phyloP scores from a whole-genome alignment of 192 early-diverging fungal genomes.

The Entomortierella beljakovae region DNA sequence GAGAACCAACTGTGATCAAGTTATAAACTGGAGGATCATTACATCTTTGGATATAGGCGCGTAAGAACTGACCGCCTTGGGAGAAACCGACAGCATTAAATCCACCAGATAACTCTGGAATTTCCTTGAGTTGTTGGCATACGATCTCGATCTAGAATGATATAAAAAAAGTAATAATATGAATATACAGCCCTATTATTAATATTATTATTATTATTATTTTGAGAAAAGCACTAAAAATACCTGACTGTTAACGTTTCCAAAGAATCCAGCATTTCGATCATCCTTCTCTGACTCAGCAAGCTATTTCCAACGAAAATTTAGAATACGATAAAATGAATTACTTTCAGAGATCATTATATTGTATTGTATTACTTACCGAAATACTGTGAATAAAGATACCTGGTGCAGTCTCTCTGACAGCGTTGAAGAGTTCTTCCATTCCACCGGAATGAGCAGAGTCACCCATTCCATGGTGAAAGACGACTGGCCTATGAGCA shows the following conservation, averaged over 20 bases:
- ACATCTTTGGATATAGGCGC: constrained; percentile 88
- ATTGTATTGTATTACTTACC: constrained; percentile 58
- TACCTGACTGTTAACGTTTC: constrained; percentile 83
- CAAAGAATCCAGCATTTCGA: constrained; percentile 87
- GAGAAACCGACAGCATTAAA: constrained; percentile 97
- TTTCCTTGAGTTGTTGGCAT: constrained; percentile 72
- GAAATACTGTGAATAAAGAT: constrained; percentile 82
- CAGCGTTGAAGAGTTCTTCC: constrained; percentile 54
- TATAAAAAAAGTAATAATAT: background rate
- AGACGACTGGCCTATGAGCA: constrained; percentile 63
- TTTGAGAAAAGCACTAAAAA: background rate
- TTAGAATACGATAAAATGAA: no score
- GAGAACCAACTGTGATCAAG: constrained; percentile 90
- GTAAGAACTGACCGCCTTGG: constrained; percentile 65
- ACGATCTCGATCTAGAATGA: constrained; percentile 72
- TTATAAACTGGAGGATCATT: constrained; percentile 76
- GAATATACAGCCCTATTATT: background rate
- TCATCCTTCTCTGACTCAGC: constrained; percentile 73
- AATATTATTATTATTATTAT: background rate
- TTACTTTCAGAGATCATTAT: background rate
- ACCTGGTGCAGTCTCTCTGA: constrained; percentile 67
- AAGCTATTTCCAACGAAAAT: no score
- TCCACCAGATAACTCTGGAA: constrained; percentile 73
- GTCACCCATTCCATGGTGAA: constrained; percentile 96
- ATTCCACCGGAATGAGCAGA: constrained; percentile 81